phyloP scores from a whole-genome alignment of 495 filamentous ascomycete species.

The Delitschia confertaspora region DNA sequence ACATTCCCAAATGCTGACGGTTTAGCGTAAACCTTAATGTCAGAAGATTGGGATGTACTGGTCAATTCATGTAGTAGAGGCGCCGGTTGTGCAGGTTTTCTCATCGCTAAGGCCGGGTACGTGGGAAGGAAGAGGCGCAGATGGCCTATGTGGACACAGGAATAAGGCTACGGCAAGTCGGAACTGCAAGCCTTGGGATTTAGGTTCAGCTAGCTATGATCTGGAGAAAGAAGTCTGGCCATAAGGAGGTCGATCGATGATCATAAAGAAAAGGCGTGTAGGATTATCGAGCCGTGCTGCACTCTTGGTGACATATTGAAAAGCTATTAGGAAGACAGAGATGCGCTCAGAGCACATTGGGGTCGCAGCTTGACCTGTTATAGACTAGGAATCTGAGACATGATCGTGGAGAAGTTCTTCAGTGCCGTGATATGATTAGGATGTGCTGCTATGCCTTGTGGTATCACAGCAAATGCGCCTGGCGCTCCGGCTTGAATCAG shows the following conservation, averaged over 20 bases:
- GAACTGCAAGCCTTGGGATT: not conserved
- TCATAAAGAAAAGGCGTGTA: not conserved
- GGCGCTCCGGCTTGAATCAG: not conserved
- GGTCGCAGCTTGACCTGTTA: slow-evolving; percentile 11
- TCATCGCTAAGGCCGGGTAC: slow-evolving; percentile 17
- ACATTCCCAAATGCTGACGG: slow-evolving; percentile 12
- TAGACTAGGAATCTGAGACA: slow-evolving; percentile 19
- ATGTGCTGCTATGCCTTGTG: slow-evolving; percentile 15
- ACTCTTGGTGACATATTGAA: slow-evolving; percentile 9
- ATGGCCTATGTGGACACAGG: not conserved
- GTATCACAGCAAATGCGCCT: slow-evolving; percentile 16
- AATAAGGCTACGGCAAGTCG: not conserved
- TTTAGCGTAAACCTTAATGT: not conserved
- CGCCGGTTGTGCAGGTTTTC: not conserved
- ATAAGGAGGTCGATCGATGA: not conserved
- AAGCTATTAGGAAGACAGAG: not conserved
- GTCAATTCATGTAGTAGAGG: slow-evolving; percentile 7
- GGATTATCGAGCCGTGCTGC: too few relatives aligned
- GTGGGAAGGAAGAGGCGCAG: slow-evolving; percentile 3
- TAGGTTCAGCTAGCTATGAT: not conserved
- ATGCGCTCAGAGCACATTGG: slow-evolving; percentile 11
- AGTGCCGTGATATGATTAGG: slow-evolving; percentile 14
- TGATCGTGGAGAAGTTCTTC: slow-evolving; percentile 3
- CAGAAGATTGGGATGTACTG: not conserved
- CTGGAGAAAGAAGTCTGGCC: not conserved